phyloP scores from a whole-genome alignment of 108 stramenopile genomes.

The Fragilariopsis cylindrus region DNA sequence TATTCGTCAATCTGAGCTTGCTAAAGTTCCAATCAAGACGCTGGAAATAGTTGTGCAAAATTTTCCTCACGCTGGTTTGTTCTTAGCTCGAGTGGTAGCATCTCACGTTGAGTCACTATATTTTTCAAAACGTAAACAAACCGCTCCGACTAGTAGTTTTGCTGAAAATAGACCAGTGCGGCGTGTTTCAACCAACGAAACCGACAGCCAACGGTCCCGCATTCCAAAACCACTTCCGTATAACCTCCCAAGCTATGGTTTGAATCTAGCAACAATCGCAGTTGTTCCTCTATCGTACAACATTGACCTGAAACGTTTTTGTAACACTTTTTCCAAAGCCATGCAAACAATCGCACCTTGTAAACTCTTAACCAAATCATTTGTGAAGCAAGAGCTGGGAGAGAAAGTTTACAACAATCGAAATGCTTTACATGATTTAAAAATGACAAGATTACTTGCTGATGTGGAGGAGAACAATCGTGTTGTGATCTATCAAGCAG shows the following conservation, averaged over 20 bases:
- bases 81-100: slow-evolving; percentile 48
- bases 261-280: slow-evolving; percentile 53
- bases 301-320: slow-evolving; percentile 34
- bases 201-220: background rate
- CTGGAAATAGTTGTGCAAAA: slow-evolving; percentile 36
- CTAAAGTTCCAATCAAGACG: slow-evolving; percentile 44
- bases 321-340: slow-evolving; percentile 22
- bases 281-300: slow-evolving; percentile 48
- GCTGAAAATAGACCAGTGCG: background rate
- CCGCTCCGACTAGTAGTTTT: background rate
- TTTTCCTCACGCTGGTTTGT: slow-evolving; percentile 43
- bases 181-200: background rate
- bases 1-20: slow-evolving; percentile 47
- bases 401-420: slow-evolving; percentile 26
- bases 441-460: slow-evolving; percentile 45
- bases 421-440: slow-evolving; percentile 40
- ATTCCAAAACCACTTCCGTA: slow-evolving; percentile 1
- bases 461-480: slow-evolving; percentile 59
- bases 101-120: slow-evolving; percentile 20
- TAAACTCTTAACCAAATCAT: slow-evolving; percentile 41
- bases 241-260: slow-evolving; percentile 42
- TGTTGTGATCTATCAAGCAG: slow-evolving; percentile 53
- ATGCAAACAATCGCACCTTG: slow-evolving; percentile 47
- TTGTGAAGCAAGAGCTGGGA: slow-evolving; percentile 33
- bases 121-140: slow-evolving; percentile 17